Evolutionary conservation across 2,329 filamentous ascomycete genomes (phyloP).

Genomic region (Clarireedia monteithiana): DNA sequence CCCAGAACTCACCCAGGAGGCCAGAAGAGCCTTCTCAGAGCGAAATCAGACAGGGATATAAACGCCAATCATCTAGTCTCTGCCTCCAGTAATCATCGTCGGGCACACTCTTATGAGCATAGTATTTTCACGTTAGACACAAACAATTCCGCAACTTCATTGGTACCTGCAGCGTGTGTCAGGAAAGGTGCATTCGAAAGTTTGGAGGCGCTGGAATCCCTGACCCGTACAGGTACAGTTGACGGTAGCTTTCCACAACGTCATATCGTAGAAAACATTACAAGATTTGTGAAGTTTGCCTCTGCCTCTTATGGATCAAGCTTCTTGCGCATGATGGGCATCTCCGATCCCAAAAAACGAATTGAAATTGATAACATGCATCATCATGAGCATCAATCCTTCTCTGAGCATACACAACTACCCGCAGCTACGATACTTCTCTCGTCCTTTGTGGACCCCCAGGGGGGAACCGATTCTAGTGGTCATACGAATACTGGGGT

Average conservation of each 20-base stretch:
- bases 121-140: constrained; percentile 56
- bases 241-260: constrained; percentile 51
- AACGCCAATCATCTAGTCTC: constrained; percentile 13
- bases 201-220: constrained; percentile 18
- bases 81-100: constrained; percentile 27
- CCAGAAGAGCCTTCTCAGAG: constrained; percentile 28
- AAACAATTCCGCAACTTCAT: constrained; percentile 31
- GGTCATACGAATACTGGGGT: constrained; percentile 44
- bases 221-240: constrained; percentile 41
- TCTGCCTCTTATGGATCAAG: constrained; percentile 58
- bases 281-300: constrained; percentile 58
- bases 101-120: constrained; percentile 26
- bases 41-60: constrained; percentile 31
- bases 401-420: constrained; percentile 54
- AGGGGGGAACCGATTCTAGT: constrained; percentile 42
- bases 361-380: constrained; percentile 30
- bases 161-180: constrained; percentile 28
- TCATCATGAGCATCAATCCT: constrained; percentile 55
- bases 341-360: constrained; percentile 40
- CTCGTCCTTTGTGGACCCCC: constrained; percentile 48
- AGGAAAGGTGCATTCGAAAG: constrained; percentile 23
- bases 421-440: constrained; percentile 48
- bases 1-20: constrained; percentile 26
- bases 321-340: constrained; percentile 56
- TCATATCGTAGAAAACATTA: constrained; percentile 54